Evolutionary conservation across 108 stramenopile genomes (phyloP).

Genomic region (Skeletonema costatum): DNA sequence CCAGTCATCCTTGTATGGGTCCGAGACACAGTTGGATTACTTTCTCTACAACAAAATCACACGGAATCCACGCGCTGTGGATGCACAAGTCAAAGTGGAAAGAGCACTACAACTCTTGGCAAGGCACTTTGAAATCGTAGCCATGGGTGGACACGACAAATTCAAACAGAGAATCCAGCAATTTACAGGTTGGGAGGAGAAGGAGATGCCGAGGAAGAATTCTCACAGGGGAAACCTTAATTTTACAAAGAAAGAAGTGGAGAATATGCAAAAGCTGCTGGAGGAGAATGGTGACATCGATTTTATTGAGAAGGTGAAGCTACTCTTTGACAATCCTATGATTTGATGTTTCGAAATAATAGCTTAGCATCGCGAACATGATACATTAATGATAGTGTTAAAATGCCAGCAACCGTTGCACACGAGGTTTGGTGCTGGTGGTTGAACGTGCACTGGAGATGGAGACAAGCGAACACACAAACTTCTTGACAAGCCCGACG

Average conservation of each 20-base stretch:
- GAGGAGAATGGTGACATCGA: slow-evolving; percentile 3
- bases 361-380: too few relatives aligned
- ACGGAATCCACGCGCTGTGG: neutral
- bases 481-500: too few relatives aligned
- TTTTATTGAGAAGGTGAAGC: neutral
- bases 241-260: slow-evolving; percentile 1
- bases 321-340: neutral
- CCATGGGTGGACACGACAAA: neutral
- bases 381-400: too few relatives aligned
- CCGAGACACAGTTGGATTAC: neutral
- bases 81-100: neutral
- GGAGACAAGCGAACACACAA: too few relatives aligned
- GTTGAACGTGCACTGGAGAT: too few relatives aligned
- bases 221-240: neutral
- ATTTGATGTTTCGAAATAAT: too few relatives aligned
- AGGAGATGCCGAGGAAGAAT: neutral
- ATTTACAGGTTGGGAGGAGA: neutral
- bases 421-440: too few relatives aligned
- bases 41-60: neutral
- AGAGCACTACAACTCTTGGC: neutral
- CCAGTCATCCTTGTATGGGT: too few relatives aligned
- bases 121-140: slow-evolving; percentile 2
- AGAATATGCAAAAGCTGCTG: neutral
- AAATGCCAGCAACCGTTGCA: too few relatives aligned
- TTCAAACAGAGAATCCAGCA: neutral